A percentile compares a stretch with the other conserved stretches of the same genome.
Evolutionary conservation across 306 rosid species (phyloP).

Genomic region (Cucumis hystrix): DNA sequence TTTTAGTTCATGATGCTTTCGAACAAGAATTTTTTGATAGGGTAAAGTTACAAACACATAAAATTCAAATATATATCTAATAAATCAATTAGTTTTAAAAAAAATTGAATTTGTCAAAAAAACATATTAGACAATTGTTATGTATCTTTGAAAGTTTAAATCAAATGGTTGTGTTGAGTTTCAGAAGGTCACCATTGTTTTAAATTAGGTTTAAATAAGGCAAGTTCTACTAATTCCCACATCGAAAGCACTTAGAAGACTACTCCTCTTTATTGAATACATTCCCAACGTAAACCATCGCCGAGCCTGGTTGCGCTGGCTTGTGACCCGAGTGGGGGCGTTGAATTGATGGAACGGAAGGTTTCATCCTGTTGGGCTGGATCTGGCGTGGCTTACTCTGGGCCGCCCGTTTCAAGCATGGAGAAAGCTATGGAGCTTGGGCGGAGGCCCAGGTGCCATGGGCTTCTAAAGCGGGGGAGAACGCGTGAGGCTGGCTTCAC

Average conservation of each 20-base stretch:
- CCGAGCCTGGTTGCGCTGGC: not conserved
- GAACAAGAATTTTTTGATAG: too few species aligned
- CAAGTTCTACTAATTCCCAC: not conserved
- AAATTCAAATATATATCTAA: too few species aligned
- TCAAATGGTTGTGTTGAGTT: too few species aligned
- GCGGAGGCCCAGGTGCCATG: not conserved
- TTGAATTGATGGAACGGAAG: not conserved
- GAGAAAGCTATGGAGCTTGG: not conserved
- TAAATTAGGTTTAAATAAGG: not conserved
- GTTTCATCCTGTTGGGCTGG: not conserved
- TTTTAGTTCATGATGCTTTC: too few species aligned
- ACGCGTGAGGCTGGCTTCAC: conserved; percentile 24
- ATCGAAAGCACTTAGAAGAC: rapidly evolving
- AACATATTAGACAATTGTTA: too few species aligned
- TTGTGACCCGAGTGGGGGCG: conserved; percentile 2
- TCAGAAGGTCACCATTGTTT: too few species aligned
- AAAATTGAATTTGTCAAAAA: too few species aligned
- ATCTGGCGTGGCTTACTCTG: rapidly evolving
- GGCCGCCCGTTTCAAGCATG: not conserved
- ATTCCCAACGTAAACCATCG: rapidly evolving
- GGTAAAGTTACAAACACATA: too few species aligned
- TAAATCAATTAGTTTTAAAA: too few species aligned
- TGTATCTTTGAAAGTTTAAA: too few species aligned
- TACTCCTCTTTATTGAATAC: not conserved
- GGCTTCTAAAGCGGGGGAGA: not conserved